Percentiles rank a stretch among this genome's conserved stretches.
These are phyloP conservation scores for Prunella vulgaris DNA, from an alignment of 257 asterid genomes.

Conservation along the genomic window DNA sequence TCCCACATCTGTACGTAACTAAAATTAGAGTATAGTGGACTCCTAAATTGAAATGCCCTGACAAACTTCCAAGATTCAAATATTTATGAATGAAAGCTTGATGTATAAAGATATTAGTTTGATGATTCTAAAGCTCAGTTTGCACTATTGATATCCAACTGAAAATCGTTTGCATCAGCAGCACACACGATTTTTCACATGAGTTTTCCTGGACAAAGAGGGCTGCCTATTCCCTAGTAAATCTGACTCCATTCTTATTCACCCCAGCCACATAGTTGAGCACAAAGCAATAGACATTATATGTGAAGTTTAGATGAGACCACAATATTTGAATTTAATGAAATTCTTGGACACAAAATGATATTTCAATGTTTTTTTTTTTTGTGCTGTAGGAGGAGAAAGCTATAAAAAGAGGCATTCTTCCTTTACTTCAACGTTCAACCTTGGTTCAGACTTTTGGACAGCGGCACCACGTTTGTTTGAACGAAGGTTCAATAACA, in stretches of 20 bases:
- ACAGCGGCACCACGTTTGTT: constrained; percentile 76
- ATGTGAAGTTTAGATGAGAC: not conserved
- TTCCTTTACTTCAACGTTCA: constrained; percentile 59
- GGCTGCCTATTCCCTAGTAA: not conserved
- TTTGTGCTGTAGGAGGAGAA: constrained; percentile 61
- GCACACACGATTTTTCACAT: no score
- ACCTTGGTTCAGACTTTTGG: constrained; percentile 88
- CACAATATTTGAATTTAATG: not conserved
- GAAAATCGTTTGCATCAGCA: no score
- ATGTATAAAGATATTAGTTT: no score
- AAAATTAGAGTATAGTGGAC: not conserved
- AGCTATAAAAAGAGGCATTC: constrained; percentile 83
- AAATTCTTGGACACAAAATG: not conserved
- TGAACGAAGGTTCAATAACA: constrained; percentile 66
- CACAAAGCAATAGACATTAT: not conserved
- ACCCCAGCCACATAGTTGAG: not conserved
- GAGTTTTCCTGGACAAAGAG: no score
- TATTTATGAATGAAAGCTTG: no score
- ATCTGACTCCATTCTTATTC: not conserved
- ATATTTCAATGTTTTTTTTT: not conserved
- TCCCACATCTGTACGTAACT: not conserved
- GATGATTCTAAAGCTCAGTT: no score
- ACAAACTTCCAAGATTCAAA: no score
- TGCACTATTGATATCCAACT: no score
- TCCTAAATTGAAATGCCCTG: not conserved